Conservation (phyloP, 2,329 filamentous ascomycete species). For the Aspergillus novofumigatus region DNA sequence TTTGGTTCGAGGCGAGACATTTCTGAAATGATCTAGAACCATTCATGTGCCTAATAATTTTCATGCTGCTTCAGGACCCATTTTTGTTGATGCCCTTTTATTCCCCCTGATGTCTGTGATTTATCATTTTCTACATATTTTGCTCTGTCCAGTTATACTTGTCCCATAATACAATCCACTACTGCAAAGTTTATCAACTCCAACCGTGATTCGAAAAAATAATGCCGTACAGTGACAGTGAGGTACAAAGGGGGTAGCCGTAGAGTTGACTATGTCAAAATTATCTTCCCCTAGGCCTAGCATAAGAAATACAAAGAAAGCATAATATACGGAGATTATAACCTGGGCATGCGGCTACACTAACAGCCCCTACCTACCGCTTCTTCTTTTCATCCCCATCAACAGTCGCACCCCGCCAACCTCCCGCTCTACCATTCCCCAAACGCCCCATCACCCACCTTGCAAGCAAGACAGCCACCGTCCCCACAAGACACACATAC, state of each 20-base stretch:
- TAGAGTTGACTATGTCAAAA: background rate
- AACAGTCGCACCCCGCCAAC: background rate
- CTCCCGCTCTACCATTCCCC: constrained; percentile 14
- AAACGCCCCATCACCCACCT: constrained; percentile 24
- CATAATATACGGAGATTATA: background rate
- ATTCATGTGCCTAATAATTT: background rate
- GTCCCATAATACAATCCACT: background rate
- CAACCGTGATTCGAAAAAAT: background rate
- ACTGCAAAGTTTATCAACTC: background rate
- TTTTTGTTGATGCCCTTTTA: background rate
- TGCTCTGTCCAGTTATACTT: background rate
- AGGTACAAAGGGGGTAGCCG: background rate
- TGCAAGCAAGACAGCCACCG: constrained; percentile 47
- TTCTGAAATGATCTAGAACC: background rate
- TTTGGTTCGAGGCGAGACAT: background rate
- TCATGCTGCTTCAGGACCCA: background rate
- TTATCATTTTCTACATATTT: background rate
- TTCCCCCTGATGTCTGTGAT: constrained; percentile 5
- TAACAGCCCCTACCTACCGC: constrained; percentile 6
- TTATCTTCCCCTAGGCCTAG: background rate
- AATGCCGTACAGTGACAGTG: background rate
- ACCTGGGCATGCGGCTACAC: background rate
- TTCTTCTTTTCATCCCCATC: constrained; percentile 11
- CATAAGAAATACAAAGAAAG: background rate
- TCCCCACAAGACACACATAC: constrained; percentile 63